These are phyloP conservation scores for Prillingera fragicola DNA, from an alignment of 1,284 basidiomycete species.

Conservation along the genomic window DNA sequence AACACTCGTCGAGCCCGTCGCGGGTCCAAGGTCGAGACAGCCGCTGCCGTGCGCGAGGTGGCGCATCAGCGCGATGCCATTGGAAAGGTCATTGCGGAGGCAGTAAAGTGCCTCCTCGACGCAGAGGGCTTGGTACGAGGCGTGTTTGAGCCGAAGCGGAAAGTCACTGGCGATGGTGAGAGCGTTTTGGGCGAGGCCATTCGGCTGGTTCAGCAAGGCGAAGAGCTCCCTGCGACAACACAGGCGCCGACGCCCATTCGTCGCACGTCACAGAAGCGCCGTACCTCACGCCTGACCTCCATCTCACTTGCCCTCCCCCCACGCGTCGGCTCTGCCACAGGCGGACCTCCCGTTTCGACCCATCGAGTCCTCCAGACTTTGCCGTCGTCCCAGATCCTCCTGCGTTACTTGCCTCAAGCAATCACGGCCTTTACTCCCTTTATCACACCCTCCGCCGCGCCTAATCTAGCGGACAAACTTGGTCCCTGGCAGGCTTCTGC, in stretches of 20 bases:
- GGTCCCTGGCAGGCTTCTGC: slow-evolving; percentile 34
- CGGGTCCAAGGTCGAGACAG: neutral
- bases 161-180: slow-evolving; percentile 10
- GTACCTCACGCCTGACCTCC: slow-evolving; percentile 40
- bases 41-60: slow-evolving; percentile 13
- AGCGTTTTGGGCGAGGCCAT: slow-evolving; percentile 41
- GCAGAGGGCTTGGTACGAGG: slow-evolving; percentile 28
- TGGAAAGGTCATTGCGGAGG: slow-evolving; percentile 28
- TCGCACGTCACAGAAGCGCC: slow-evolving; percentile 16
- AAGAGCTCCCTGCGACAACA: slow-evolving; percentile 12
- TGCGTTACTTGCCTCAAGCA: slow-evolving; percentile 41
- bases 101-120: slow-evolving; percentile 33
- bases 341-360: slow-evolving; percentile 31
- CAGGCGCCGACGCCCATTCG: slow-evolving; percentile 9
- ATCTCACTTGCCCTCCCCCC: slow-evolving; percentile 37
- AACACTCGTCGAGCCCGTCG: slow-evolving; percentile 6
- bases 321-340: slow-evolving; percentile 19
- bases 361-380: slow-evolving; percentile 37
- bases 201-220: slow-evolving; percentile 38
- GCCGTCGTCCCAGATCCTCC: slow-evolving; percentile 46
- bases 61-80: slow-evolving; percentile 25
- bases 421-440: slow-evolving; percentile 47
- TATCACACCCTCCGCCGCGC: slow-evolving; percentile 58
- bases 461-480: slow-evolving; percentile 45
- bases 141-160: slow-evolving; percentile 27